Conservation (phyloP, 202 grass and related monocot species). For the Digitaria exilis region DNA sequence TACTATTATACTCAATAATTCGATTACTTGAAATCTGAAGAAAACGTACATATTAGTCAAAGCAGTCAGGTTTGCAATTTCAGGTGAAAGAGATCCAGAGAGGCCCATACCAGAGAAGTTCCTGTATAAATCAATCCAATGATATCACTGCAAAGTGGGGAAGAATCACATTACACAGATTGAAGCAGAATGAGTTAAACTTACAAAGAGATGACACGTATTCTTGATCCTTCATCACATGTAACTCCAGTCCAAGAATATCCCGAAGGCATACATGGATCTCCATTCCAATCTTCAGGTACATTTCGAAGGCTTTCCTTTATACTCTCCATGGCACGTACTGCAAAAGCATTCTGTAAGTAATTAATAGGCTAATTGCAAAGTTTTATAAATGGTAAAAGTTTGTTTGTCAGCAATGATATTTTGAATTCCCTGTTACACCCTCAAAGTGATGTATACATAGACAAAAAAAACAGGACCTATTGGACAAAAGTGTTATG, state of each 20-base stretch:
- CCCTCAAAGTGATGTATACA: neutral
- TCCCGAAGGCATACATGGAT: constrained; percentile 86
- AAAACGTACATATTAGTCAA: constrained; percentile 71
- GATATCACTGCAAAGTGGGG: constrained; percentile 10
- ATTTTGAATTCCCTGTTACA: constrained; percentile 11
- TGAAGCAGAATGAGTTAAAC: constrained; percentile 44
- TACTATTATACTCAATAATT: constrained; percentile 28
- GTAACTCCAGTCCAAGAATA: constrained; percentile 92
- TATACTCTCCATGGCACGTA: constrained; percentile 58
- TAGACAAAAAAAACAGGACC: constrained; percentile 17
- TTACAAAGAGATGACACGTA: constrained; percentile 80
- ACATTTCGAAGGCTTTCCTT: constrained; percentile 57
- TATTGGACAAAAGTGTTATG: neutral
- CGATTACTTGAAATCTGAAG: neutral
- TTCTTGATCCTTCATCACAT: constrained; percentile 54
- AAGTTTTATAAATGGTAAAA: neutral
- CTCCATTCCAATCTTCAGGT: constrained; percentile 88
- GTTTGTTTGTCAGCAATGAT: neutral
- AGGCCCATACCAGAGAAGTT: constrained; percentile 82
- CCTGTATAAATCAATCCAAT: constrained; percentile 51
- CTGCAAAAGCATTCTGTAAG: constrained; percentile 49
- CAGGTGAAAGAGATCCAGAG: constrained; percentile 63
- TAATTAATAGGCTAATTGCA: constrained; percentile 25
- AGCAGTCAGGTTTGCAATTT: constrained; percentile 74
- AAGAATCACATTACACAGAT: constrained; percentile 12